Conservation (phyloP, 2,329 filamentous ascomycete species). For the Aspergillus jensenii region DNA sequence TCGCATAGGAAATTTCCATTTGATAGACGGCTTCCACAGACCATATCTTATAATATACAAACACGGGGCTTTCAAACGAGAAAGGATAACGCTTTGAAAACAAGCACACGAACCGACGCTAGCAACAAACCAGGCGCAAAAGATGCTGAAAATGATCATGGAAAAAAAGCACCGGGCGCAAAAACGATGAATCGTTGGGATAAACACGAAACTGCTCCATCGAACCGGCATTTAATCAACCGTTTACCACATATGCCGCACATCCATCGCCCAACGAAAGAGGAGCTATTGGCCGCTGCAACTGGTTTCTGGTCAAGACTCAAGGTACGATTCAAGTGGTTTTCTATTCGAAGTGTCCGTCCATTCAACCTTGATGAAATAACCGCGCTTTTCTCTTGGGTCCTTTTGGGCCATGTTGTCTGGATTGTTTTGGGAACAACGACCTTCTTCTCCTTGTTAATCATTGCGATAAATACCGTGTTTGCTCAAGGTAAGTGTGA, state of each 20-base stretch:
- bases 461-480: constrained; percentile 91
- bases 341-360: constrained; percentile 87
- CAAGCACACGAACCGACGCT: constrained; percentile 16
- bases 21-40: constrained; percentile 20
- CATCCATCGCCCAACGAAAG: constrained; percentile 80
- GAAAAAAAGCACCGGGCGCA: constrained; percentile 22
- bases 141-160: constrained; percentile 8
- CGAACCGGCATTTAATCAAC: constrained; percentile 52
- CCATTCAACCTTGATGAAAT: constrained; percentile 97
- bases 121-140: constrained; percentile 11
- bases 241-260: constrained; percentile 71
- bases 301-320: constrained; percentile 90
- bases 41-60: constrained; percentile 23
- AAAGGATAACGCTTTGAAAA: constrained; percentile 19
- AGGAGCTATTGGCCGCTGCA: constrained; percentile 86
- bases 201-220: constrained; percentile 16
- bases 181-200: constrained; percentile 21
- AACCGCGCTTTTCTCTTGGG: constrained; percentile 92
- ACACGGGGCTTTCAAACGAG: constrained; percentile 34
- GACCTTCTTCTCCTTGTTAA: constrained; percentile 90
- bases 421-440: constrained; percentile 98
- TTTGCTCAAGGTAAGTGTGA: constrained; percentile 75
- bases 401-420: constrained; percentile 85
- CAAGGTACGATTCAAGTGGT: constrained; percentile 94
- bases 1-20: constrained; percentile 22